Conservation (phyloP, 139 green algal species). For the Dunaliella sp. region DNA sequence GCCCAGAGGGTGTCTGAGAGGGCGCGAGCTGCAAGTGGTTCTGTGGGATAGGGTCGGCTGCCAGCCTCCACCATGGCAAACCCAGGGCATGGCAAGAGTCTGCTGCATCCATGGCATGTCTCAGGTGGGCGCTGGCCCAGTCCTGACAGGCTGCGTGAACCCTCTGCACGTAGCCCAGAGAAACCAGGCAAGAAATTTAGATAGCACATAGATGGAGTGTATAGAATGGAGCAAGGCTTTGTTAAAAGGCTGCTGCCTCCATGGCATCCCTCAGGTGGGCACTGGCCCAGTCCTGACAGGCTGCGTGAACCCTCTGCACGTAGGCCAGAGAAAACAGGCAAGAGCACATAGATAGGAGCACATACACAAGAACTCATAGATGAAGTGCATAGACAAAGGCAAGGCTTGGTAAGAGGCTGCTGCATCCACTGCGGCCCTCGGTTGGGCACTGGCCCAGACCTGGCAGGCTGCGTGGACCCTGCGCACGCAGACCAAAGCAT, state of each 20-base stretch:
- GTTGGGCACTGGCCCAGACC: neutral
- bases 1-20: too few relatives aligned
- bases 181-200: too few relatives aligned
- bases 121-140: neutral
- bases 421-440: neutral
- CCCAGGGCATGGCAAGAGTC: neutral
- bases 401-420: neutral
- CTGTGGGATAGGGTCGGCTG: too few relatives aligned
- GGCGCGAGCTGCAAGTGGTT: too few relatives aligned
- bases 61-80: neutral
- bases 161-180: neutral
- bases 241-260: neutral
- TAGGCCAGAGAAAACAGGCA: too few relatives aligned
- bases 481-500: too few relatives aligned
- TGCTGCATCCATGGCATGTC: neutral
- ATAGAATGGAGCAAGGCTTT: too few relatives aligned
- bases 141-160: neutral
- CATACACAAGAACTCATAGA: too few relatives aligned
- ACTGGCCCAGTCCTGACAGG: neutral
- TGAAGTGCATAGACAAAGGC: too few relatives aligned
- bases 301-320: neutral
- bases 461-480: neutral
- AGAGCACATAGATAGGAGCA: too few relatives aligned
- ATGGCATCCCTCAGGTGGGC: neutral
- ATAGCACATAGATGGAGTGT: too few relatives aligned